A percentile compares a stretch with the other conserved stretches of the same genome.
Evolutionary conservation across 2,329 filamentous ascomycete species (phyloP).

Genomic region (Coniochaeta pulveracea): DNA sequence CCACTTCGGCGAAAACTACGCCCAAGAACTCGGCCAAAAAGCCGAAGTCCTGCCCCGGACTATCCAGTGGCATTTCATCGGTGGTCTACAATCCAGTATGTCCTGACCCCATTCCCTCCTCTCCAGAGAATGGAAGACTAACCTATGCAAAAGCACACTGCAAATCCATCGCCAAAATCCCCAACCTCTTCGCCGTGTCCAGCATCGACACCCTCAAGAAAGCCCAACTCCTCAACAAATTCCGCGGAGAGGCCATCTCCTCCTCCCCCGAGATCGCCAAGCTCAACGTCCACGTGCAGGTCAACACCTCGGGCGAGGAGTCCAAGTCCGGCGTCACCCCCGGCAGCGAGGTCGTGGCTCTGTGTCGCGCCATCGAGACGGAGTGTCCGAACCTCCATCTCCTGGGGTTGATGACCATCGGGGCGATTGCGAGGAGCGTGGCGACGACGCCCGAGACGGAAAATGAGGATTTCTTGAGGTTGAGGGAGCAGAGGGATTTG

Average conservation of each 20-base stretch:
- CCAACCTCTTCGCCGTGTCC: constrained; percentile 84
- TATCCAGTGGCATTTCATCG: constrained; percentile 95
- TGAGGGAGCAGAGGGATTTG: constrained; percentile 60
- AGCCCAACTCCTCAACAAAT: constrained; percentile 67
- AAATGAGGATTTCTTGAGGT: constrained; percentile 75
- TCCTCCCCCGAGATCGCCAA: constrained; percentile 20
- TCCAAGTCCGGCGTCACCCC: constrained; percentile 76
- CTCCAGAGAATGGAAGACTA: background rate
- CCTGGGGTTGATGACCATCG: constrained; percentile 91
- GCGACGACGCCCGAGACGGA: constrained; percentile 64
- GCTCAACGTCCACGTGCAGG: constrained; percentile 75
- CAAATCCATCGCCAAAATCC: constrained; percentile 73
- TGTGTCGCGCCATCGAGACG: constrained; percentile 61
- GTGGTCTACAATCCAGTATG: constrained; percentile 68
- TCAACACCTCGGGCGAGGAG: constrained; percentile 87
- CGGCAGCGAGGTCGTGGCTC: constrained; percentile 40
- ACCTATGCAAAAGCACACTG: constrained; percentile 61
- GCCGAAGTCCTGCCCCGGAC: constrained; percentile 62
- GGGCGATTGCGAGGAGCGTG: constrained; percentile 76
- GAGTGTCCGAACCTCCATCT: constrained; percentile 64
- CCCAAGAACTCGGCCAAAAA: constrained; percentile 82
- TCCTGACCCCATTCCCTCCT: background rate
- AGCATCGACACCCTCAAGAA: constrained; percentile 86
- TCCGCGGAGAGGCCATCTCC: constrained; percentile 41
- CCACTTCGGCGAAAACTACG: constrained; percentile 97